Evolutionary conservation across 805 yeast genomes (phyloP).

Genomic region (Saccharomyces paradoxus): DNA sequence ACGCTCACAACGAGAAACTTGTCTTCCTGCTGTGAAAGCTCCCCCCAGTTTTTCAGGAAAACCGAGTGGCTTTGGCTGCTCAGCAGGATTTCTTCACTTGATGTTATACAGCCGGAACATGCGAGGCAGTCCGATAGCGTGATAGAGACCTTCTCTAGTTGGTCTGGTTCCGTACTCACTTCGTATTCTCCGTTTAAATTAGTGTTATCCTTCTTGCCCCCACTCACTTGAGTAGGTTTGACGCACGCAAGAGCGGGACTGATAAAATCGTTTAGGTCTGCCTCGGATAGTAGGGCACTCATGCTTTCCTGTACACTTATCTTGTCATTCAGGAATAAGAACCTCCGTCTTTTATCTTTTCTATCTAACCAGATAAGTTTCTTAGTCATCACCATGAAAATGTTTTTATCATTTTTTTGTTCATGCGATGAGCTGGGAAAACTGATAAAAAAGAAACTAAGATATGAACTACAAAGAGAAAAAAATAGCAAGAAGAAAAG

Average conservation of each 20-base stretch:
- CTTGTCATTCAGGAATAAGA: not conserved
- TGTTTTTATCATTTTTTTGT: not conserved
- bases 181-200: conserved; percentile 43
- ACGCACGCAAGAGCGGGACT: conserved; percentile 92
- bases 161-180: conserved; percentile 52
- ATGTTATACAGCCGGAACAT: conserved; percentile 93
- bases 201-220: conserved; percentile 14
- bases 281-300: conserved; percentile 85
- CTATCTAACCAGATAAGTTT: not conserved
- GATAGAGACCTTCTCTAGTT: conserved; percentile 73
- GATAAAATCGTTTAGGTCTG: conserved; percentile 89
- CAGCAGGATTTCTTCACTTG: conserved; percentile 90
- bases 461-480: not conserved
- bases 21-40: conserved; percentile 9
- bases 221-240: conserved; percentile 54
- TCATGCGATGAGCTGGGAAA: not conserved
- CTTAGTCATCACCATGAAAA: not conserved
- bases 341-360: not conserved
- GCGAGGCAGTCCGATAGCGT: conserved; percentile 90
- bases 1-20: conserved; percentile 63
- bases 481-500: not conserved
- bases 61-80: conserved; percentile 86
- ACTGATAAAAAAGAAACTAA: not conserved
- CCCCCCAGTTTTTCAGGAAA: conserved; percentile 51
- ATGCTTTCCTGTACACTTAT: conserved; percentile 29